Conservation (phyloP, 768 basidiomycete genomes). For the Leucocoprinus sp. region DNA sequence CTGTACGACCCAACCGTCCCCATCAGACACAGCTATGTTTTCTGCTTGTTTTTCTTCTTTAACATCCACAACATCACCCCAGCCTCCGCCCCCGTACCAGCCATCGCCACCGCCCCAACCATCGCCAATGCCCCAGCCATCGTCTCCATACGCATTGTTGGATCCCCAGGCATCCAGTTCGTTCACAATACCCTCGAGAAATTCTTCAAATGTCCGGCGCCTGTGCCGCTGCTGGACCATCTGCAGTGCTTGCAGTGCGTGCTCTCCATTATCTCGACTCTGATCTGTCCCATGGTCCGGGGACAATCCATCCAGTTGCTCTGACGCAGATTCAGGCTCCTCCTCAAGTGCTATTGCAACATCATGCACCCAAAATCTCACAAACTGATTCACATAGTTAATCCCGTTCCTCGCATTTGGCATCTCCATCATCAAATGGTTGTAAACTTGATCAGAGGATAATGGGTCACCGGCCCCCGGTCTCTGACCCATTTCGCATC, state of each 20-base stretch:
- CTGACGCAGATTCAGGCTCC: background rate
- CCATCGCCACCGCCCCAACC: background rate
- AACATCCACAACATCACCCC: background rate
- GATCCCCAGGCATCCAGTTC: background rate
- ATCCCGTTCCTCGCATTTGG: conserved; percentile 1
- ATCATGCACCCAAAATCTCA: conserved; percentile 6
- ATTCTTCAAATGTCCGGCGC: conserved; percentile 2
- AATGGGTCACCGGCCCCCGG: background rate
- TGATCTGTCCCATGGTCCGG: background rate
- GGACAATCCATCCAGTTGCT: background rate
- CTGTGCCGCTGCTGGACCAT: background rate
- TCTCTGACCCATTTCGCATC: background rate
- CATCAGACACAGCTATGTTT: conserved; percentile 1
- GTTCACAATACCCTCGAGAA: conserved; percentile 4
- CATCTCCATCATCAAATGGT: background rate
- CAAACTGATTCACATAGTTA: conserved; percentile 6
- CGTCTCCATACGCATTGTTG: background rate
- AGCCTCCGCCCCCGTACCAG: conserved; percentile 1
- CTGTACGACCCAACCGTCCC: conserved; percentile 2
- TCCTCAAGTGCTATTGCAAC: background rate
- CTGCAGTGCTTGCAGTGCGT: background rate
- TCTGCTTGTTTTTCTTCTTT: background rate
- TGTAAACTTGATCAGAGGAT: conserved; percentile 4
- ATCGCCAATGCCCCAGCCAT: background rate
- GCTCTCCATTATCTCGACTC: background rate